Conservation (phyloP, 2,329 filamentous ascomycete species). For the Fusarium succisae region DNA sequence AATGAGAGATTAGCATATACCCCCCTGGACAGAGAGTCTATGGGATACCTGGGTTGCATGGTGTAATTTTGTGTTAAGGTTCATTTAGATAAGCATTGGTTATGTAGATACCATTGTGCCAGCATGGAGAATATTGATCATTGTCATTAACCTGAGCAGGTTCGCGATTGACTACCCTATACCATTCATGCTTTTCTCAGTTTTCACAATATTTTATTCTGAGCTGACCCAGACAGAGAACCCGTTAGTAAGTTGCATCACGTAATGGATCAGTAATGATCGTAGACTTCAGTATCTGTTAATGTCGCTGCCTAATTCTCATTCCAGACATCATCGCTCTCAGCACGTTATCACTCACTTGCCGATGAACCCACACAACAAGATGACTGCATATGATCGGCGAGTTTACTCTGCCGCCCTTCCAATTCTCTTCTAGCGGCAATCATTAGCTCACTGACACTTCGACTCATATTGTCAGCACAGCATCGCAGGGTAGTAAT, state of each 20-base stretch:
- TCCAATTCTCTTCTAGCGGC: neutral
- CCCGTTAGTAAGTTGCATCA: accelerated
- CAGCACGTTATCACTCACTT: neutral
- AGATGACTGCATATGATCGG: neutral
- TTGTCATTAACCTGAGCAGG: neutral
- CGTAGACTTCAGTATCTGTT: too few species aligned
- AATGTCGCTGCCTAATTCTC: neutral
- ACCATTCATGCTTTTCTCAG: accelerated
- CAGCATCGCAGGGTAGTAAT: neutral
- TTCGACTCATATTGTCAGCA: neutral
- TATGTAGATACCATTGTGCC: neutral
- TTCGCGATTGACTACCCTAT: neutral
- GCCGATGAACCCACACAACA: neutral
- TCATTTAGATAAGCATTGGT: neutral
- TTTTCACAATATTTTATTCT: accelerated
- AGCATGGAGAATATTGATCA: neutral
- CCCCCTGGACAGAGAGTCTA: neutral
- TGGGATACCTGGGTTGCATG: neutral
- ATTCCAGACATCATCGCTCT: neutral
- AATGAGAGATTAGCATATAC: neutral
- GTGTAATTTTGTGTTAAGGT: neutral
- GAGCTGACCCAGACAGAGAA: too few species aligned
- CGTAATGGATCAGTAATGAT: accelerated
- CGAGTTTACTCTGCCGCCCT: neutral
- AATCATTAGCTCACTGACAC: neutral